Evolutionary conservation across 2,329 filamentous ascomycete species (phyloP), one percentile per base, ranked within the genome.

Genomic region (Parastagonospora nodorum): DNA sequence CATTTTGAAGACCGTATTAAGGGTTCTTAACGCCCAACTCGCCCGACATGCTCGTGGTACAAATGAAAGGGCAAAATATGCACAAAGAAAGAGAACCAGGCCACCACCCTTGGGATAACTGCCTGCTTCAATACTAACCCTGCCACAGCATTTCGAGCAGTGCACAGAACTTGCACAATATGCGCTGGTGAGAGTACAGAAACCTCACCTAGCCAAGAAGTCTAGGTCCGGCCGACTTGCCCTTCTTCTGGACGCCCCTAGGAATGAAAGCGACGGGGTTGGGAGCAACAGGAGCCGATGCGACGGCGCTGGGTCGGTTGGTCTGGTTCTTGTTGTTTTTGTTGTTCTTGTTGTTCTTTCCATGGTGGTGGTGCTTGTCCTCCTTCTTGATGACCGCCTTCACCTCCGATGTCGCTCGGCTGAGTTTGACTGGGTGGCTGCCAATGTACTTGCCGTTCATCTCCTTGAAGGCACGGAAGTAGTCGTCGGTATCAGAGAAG

Each of bases 391-490:
- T 82, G 10, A 86, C 81, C 4, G 91, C 85, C 70, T 90, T 91
- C 74, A 99, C 91, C 74, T 97, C 92, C 5, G 93, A 96, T 61
- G 88, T 96, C 60, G 90, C 91, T 73, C 94, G 90, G 74, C 89
- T 87, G 61, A 97, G 84, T 24, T 90, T 80, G 27, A 97, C 90
- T 0, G 94, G 94, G 74, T 97, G 94, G 72, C 92, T 97, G 66
- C 96, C 93, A 70, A 99, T 97, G 76, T 99, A 99, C 78, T 99
- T 97, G 64, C 92, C 92, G 68, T 97, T 90, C 94, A 97, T 97
- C 78, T 97, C 93, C 77, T 94, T 92, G 66, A 92, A 93, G 1
- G 94, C 93, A 66, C 90, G 86, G 80, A 99, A 97, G 73, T 95
- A 97, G 68, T 97, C 92, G 73, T 99, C 94, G 28, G 92, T 90